A percentile compares a stretch with the other conserved stretches of the same genome.
Evolutionary conservation across 768 basidiomycete genomes (phyloP).

Genomic region (Leccinum boreale): DNA sequence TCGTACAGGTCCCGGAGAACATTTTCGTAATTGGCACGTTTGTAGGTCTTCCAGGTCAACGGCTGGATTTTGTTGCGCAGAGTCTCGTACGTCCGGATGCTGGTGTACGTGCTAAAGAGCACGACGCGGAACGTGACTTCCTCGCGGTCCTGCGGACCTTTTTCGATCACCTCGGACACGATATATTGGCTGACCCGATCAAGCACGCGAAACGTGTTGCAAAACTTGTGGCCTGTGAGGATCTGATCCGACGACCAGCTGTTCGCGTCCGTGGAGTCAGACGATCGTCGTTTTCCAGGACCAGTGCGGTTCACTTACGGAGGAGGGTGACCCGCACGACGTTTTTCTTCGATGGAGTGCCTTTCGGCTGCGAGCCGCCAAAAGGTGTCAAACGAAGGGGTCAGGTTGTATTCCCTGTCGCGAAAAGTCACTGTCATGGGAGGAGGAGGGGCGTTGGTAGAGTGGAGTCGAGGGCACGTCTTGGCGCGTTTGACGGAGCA

Average conservation of each 20-base stretch:
- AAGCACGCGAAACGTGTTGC: conserved; percentile 72
- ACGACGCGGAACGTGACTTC: conserved; percentile 72
- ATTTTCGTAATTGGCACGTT: conserved; percentile 47
- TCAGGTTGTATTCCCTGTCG: conserved; percentile 40
- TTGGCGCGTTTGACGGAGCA: conserved; percentile 25
- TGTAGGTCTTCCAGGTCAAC: conserved; percentile 59
- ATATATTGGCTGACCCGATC: conserved; percentile 72
- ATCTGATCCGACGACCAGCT: conserved; percentile 72
- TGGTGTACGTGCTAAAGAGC: conserved; percentile 71
- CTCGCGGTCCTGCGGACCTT: conserved; percentile 54
- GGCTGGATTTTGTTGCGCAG: conserved; percentile 50
- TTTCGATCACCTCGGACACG: conserved; percentile 63
- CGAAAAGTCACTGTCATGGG: conserved; percentile 33
- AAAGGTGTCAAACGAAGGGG: conserved; percentile 58
- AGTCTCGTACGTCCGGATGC: conserved; percentile 67
- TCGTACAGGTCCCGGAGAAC: conserved; percentile 46
- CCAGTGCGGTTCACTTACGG: conserved; percentile 44
- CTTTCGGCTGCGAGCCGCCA: conserved; percentile 58
- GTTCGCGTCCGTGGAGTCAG: conserved; percentile 11
- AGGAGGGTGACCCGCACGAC: conserved; percentile 44
- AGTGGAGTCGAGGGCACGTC: conserved; percentile 17
- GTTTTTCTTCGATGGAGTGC: conserved; percentile 53
- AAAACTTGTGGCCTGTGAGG: conserved; percentile 56
- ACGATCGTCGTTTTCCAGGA: background rate
- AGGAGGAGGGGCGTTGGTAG: conserved; percentile 10